phyloP scores from a whole-genome alignment of 352 stramenopile genomes.

The Pythium coloratum region DNA sequence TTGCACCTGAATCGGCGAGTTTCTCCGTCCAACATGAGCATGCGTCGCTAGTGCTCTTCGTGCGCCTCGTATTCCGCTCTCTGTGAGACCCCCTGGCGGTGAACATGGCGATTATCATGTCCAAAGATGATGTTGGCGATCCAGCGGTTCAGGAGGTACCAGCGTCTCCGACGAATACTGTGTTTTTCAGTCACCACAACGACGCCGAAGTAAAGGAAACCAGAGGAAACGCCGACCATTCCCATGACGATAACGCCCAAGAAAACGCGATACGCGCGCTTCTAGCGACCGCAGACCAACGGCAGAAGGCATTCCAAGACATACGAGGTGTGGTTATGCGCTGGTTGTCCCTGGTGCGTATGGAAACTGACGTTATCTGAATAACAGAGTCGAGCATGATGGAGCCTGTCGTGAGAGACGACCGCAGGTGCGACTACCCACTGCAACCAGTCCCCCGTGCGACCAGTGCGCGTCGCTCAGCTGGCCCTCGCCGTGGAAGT shows the following conservation, averaged over 20 bases:
- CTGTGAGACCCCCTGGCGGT: background rate
- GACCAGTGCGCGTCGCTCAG: constrained; percentile 2
- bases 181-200: background rate
- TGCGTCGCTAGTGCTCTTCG: background rate
- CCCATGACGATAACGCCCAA: background rate
- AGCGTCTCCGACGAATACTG: background rate
- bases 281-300: constrained; percentile 5
- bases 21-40: background rate
- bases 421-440: constrained; percentile 26
- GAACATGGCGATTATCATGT: background rate
- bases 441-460: constrained; percentile 13
- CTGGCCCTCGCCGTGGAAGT: background rate
- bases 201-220: background rate
- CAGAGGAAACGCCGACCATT: background rate
- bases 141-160: background rate
- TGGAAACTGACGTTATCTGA: background rate
- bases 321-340: constrained; percentile 12
- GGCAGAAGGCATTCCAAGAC: constrained; percentile 21
- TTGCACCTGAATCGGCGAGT: background rate
- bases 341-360: background rate
- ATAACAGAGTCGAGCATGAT: constrained; percentile 10
- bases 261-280: constrained; percentile 1
- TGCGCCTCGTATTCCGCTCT: background rate
- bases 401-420: constrained; percentile 17
- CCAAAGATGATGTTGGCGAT: background rate